Conservation (phyloP, 2,329 filamentous ascomycete genomes). For the Talaromyces sp. region DNA sequence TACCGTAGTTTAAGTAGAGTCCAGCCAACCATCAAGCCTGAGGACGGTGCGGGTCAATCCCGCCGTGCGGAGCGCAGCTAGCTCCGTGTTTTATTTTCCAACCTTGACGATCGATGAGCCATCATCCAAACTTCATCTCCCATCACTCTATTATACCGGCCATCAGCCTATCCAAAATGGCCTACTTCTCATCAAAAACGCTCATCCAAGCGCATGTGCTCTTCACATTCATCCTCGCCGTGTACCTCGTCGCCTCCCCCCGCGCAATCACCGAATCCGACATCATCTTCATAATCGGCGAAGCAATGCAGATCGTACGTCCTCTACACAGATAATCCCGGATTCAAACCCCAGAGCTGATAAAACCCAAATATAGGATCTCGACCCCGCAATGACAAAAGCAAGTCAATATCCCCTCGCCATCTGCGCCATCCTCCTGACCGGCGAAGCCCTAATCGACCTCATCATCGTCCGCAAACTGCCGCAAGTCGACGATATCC, state of each 20-base stretch:
- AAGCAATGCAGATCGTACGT: constrained; percentile 74
- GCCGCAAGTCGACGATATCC: constrained; percentile 64
- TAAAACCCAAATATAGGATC: constrained; percentile 30
- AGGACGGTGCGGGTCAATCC: not conserved
- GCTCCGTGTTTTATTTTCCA: not conserved
- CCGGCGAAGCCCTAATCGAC: constrained; percentile 62
- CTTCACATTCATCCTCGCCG: constrained; percentile 79
- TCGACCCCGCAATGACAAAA: constrained; percentile 61
- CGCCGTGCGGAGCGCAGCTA: not conserved
- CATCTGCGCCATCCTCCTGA: constrained; percentile 65
- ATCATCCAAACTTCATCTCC: not conserved
- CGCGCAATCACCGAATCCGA: constrained; percentile 70
- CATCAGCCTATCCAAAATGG: constrained; percentile 56
- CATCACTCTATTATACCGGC: not conserved
- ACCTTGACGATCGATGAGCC: not conserved
- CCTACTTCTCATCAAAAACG: constrained; percentile 71
- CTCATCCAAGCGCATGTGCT: constrained; percentile 78
- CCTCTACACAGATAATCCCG: too few species aligned
- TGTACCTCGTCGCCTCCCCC: constrained; percentile 76
- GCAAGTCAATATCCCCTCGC: constrained; percentile 64
- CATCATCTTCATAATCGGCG: constrained; percentile 74
- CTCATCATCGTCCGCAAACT: constrained; percentile 56
- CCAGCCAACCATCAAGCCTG: not conserved
- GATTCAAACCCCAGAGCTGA: too few species aligned
- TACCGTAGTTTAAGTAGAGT: not conserved